Conservation (phyloP, 345 rosid genomes). For the Nasturtium officinale region DNA sequence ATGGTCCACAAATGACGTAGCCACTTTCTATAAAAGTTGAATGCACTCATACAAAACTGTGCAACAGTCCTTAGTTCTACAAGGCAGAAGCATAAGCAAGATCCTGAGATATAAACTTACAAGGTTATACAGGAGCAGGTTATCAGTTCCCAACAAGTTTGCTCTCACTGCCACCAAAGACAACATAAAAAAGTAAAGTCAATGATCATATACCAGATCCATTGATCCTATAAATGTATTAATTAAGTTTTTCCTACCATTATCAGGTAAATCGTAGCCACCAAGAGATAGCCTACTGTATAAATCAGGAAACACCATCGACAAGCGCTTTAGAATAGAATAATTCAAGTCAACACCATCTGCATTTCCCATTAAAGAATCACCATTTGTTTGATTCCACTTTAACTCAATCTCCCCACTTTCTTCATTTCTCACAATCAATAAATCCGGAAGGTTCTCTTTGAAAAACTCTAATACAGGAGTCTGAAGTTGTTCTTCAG, state of each 20-base stretch:
- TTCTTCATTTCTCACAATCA: constrained; percentile 47
- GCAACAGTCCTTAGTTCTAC: background rate
- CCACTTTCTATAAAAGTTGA: background rate
- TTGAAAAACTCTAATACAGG: constrained; percentile 63
- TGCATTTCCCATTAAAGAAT: constrained; percentile 36
- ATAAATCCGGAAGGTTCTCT: constrained; percentile 64
- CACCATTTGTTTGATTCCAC: constrained; percentile 50
- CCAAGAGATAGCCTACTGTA: constrained; percentile 45
- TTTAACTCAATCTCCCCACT: constrained; percentile 58
- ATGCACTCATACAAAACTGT: background rate
- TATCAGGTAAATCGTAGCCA: constrained; percentile 57
- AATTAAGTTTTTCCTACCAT: constrained; percentile 41
- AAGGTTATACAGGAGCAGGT: constrained; percentile 50
- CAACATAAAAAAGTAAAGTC: constrained; percentile 24
- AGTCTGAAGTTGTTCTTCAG: constrained; percentile 54
- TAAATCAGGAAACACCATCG: constrained; percentile 53
- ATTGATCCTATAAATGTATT: background rate
- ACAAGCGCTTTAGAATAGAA: constrained; percentile 60
- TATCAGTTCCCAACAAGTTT: constrained; percentile 49
- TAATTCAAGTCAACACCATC: constrained; percentile 49
- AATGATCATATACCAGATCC: background rate
- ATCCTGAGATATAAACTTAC: constrained; percentile 49
- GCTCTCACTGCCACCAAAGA: constrained; percentile 54
- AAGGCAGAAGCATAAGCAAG: background rate
- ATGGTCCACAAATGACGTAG: background rate